Percentiles rank a stretch among this genome's conserved stretches.
Conservation (phyloP, 78 protist genomes). For the Cavenderia fasciculata region DNA sequence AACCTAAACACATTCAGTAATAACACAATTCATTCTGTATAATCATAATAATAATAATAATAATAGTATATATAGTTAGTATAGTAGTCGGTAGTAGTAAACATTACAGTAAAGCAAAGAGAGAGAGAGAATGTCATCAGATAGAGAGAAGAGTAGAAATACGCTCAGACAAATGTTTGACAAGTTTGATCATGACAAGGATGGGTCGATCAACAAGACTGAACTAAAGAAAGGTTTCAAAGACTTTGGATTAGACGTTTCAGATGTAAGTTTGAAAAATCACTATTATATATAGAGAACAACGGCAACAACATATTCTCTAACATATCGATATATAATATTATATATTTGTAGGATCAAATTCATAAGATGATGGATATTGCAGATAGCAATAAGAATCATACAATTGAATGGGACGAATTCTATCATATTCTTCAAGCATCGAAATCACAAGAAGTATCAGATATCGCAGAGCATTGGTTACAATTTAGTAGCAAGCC, state of each 20-base stretch:
- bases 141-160: not conserved
- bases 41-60: conserved; percentile 7
- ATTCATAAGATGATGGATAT: conserved; percentile 57
- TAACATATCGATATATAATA: too few species aligned
- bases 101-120: too few species aligned
- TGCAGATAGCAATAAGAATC: conserved; percentile 73
- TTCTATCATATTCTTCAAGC: conserved; percentile 20
- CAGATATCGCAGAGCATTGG: conserved; percentile 70
- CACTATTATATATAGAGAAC: too few species aligned
- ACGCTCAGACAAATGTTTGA: conserved; percentile 45
- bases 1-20: too few species aligned
- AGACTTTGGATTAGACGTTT: conserved; percentile 16
- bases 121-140: too few species aligned
- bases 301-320: too few species aligned
- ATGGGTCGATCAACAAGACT: conserved; percentile 11
- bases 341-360: too few species aligned
- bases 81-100: too few species aligned
- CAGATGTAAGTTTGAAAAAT: conserved; percentile 31
- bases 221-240: conserved; percentile 60
- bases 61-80: conserved; percentile 9
- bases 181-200: conserved; percentile 59
- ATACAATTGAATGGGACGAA: conserved; percentile 57
- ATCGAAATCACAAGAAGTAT: conserved; percentile 29
- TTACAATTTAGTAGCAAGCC: conserved; percentile 52
- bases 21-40: not conserved